phyloP scores from a whole-genome alignment of 441 rosid species.

The Rhodomyrtus psidioides region DNA sequence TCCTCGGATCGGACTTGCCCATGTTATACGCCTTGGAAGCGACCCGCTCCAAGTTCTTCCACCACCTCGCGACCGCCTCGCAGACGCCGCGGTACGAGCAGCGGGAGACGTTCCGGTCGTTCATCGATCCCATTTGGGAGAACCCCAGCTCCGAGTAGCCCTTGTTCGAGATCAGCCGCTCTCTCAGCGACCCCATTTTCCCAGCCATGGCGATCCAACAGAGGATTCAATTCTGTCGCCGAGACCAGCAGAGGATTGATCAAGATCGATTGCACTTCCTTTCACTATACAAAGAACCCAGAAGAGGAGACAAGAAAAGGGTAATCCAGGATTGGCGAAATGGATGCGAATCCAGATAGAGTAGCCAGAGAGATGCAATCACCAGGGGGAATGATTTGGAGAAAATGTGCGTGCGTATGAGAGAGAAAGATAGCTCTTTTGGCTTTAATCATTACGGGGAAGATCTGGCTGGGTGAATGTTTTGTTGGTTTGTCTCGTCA shows the following conservation, averaged over 20 bases:
- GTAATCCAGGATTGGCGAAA: background rate
- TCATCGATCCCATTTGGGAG: background rate
- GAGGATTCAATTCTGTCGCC: background rate
- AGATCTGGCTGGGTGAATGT: background rate
- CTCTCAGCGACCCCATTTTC: slow-evolving; percentile 46
- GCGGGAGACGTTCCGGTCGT: background rate
- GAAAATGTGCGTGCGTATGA: background rate
- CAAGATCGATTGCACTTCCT: background rate
- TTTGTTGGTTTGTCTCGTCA: background rate
- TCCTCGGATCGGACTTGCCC: slow-evolving; percentile 66
- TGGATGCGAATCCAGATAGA: background rate
- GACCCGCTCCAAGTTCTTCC: slow-evolving; percentile 15
- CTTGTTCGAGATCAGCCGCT: slow-evolving; percentile 27
- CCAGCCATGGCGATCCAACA: slow-evolving; percentile 23
- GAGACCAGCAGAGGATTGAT: background rate
- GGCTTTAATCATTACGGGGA: background rate
- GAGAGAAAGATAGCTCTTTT: background rate
- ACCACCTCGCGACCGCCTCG: slow-evolving; percentile 9
- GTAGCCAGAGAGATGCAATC: background rate
- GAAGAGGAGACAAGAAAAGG: background rate
- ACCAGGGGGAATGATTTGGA: background rate
- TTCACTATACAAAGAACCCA: background rate
- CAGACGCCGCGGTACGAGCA: slow-evolving; percentile 18
- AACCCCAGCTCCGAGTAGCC: slow-evolving; percentile 28
- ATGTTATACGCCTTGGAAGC: slow-evolving; percentile 34